Evolutionary conservation across 2,329 filamentous ascomycete genomes (phyloP).

Genomic region (Phyllosticta citrichinensis): DNA sequence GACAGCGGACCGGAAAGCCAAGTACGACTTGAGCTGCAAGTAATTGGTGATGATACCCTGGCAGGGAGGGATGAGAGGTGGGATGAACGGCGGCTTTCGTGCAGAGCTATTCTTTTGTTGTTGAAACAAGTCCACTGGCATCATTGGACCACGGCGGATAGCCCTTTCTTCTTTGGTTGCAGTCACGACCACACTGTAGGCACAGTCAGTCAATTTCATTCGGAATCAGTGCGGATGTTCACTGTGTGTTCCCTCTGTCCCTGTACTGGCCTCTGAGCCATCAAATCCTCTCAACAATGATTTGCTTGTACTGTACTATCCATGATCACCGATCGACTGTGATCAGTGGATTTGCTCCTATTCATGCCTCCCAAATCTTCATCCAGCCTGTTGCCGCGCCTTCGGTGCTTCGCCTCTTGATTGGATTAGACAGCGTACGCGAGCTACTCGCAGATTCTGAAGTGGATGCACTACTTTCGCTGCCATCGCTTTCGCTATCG

Average conservation of each 20-base stretch:
- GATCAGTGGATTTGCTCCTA: neutral
- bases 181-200: too few relatives aligned
- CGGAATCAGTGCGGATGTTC: too few relatives aligned
- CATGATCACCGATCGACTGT: too few relatives aligned
- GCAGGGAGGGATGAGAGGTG: neutral
- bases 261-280: too few relatives aligned
- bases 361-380: neutral
- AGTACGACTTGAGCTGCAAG: constrained; percentile 37
- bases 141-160: too few relatives aligned
- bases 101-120: neutral
- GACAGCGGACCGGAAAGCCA: constrained; percentile 47
- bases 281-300: too few relatives aligned
- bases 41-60: neutral
- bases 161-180: too few relatives aligned
- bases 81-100: neutral
- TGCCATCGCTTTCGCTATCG: neutral
- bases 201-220: too few relatives aligned
- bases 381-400: neutral
- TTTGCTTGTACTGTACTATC: too few relatives aligned
- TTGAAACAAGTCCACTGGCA: too few relatives aligned
- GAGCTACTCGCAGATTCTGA: neutral
- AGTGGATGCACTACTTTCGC: neutral
- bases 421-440: neutral
- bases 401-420: neutral
- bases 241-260: too few relatives aligned